Base-by-base conservation (phyloP, 768 basidiomycete species). In the Cystobasidium onofrii region DNA sequence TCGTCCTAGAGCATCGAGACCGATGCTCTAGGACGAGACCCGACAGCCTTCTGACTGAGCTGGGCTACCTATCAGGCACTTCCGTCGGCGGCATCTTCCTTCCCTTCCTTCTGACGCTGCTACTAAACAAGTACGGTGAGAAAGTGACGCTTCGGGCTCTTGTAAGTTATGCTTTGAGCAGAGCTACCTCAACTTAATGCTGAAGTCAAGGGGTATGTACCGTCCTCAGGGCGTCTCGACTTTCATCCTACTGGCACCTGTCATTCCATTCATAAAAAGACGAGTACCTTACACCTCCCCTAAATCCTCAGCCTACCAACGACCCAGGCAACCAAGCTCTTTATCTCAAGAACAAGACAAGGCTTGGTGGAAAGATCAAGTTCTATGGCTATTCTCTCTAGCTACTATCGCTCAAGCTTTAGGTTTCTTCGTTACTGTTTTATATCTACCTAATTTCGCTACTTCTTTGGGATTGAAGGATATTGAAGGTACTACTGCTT, bases 391-490 rank as follows among this genome's bases (percentile, higher is more conserved):
- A 15, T 64, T 36, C 23, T 25, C 63, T 27, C 10, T 64, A 39
- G 63, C 63, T 25, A 64, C 63, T 41, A 64, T 64, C 4, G 25
- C 63, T 27, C 63, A 64, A 46, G 63, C 63, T 12, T n/a, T 64
- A 2, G 63, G 63, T 3, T 64, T 36, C 39, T 64, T 64, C 63
- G 63, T 64, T 20, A 64, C 44, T 17, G 23, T 36, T 15, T n/a
- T 64, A 25, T 64, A 64, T n/a, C 63, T 64, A 3, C 63, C 63
- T 64, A 64, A 27, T 20, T 64, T 64, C 27, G 63, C 63, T 12
- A 41, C 31, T 36, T 64, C 36, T 6, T 23, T 64, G 2, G 63
- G 63, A 41, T 43, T 64, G 31, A 41, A 43, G 25, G 25, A 41
- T 41, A 27, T 64, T 15, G 39, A 64, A 64, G 63, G 63, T 4